A percentile compares a stretch with the other conserved stretches of the same genome.
These are phyloP conservation scores for Fraxinus dipetala DNA, from an alignment of 305 asterid species.

Conservation along the genomic window DNA sequence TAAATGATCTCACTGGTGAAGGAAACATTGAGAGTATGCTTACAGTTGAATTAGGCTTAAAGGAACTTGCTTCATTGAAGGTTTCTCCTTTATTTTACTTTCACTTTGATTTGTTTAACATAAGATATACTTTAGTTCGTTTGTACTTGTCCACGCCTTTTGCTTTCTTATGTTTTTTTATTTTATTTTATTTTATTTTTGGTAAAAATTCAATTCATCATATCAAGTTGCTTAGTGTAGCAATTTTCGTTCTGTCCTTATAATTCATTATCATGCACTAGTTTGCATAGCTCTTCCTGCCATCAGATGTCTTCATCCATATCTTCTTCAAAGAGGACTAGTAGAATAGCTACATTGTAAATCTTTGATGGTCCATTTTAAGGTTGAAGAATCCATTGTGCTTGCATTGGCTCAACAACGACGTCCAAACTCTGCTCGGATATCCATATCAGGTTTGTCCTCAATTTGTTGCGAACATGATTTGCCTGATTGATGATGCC, in stretches of 20 bases:
- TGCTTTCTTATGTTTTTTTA: not conserved
- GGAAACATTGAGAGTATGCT: constrained; percentile 98
- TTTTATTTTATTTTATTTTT: not conserved
- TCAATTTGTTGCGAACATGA: constrained; percentile 17
- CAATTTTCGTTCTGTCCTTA: constrained; percentile 1
- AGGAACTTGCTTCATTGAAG: constrained; percentile 89
- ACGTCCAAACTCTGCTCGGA: constrained; percentile 75
- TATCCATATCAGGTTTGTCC: constrained; percentile 63
- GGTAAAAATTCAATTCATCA: not conserved
- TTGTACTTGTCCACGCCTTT: not conserved
- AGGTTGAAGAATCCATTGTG: constrained; percentile 92
- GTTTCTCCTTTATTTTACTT: constrained; percentile 35
- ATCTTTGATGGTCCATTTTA: constrained; percentile 18
- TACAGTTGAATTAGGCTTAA: constrained; percentile 87
- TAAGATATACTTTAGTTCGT: not conserved
- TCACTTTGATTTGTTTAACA: constrained; percentile 10
- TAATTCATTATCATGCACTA: constrained; percentile 17
- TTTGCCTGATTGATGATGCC: constrained; percentile 4
- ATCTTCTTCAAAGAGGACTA: constrained; percentile 3
- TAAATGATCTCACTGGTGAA: constrained; percentile 86
- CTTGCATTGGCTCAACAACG: constrained; percentile 88
- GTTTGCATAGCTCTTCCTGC: constrained; percentile 19
- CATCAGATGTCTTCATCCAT: constrained; percentile 12
- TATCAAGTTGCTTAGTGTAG: constrained; percentile 19
- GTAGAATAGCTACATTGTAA: constrained; percentile 10